phyloP scores from a whole-genome alignment of 305 asterid species.

The Fraxinus dipetala region DNA sequence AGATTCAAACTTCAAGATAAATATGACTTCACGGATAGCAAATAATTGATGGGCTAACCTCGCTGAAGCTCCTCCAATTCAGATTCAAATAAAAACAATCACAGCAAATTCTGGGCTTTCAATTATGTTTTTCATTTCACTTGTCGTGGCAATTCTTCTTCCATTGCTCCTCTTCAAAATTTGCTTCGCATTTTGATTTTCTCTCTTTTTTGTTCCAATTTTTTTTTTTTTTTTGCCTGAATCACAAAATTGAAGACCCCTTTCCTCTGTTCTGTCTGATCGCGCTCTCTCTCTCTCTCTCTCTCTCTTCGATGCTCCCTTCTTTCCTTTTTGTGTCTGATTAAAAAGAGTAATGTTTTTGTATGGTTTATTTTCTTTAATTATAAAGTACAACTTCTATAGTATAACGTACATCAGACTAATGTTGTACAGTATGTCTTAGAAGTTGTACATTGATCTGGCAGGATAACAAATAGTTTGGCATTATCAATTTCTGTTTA shows the following conservation, averaged over 20 bases:
- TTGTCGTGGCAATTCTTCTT: constrained; percentile 39
- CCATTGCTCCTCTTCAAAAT: constrained; percentile 33
- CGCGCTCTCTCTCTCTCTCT: constrained; percentile 1
- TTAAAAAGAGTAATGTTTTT: constrained; percentile 27
- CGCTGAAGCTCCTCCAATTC: constrained; percentile 33
- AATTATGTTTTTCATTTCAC: constrained; percentile 22
- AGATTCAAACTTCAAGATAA: constrained; percentile 39
- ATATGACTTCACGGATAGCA: constrained; percentile 21
- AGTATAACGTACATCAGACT: background rate
- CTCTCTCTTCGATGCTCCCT: constrained; percentile 22
- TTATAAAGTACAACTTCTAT: constrained; percentile 8
- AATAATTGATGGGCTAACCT: constrained; percentile 35
- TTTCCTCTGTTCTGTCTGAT: constrained; percentile 24
- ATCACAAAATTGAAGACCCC: constrained; percentile 42
- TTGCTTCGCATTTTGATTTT: constrained; percentile 27
- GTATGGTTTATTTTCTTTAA: constrained; percentile 11
- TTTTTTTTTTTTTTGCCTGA: constrained; percentile 15
- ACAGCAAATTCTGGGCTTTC: background rate
- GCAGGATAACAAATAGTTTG: background rate
- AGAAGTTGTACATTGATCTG: constrained; percentile 4
- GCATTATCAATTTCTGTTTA: constrained; percentile 4
- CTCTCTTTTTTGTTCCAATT: background rate
- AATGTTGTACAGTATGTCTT: background rate
- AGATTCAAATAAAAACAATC: constrained; percentile 22
- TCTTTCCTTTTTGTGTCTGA: constrained; percentile 36